phyloP scores from a whole-genome alignment of 164 flowering plant genomes.

The Nymphaea colorata region DNA sequence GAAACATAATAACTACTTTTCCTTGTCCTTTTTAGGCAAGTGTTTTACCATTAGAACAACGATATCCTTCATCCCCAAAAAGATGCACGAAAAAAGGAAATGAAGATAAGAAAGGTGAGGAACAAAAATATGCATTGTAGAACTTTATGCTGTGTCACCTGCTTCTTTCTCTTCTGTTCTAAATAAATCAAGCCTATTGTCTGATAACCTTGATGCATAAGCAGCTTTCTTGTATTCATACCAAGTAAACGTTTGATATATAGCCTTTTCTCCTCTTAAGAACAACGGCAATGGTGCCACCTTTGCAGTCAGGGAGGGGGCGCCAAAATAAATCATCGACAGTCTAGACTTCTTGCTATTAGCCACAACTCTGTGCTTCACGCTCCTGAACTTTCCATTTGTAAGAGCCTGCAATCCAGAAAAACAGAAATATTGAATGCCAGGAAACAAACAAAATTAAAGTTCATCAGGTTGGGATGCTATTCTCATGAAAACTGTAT shows the following conservation, averaged over 20 bases:
- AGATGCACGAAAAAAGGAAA: too few relatives aligned
- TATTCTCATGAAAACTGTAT: background rate
- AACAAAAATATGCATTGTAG: background rate
- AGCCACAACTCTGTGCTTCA: conserved; percentile 74
- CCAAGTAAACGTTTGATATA: conserved; percentile 92
- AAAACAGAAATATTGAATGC: background rate
- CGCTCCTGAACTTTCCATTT: conserved; percentile 85
- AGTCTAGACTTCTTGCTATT: conserved; percentile 48
- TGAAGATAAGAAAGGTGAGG: background rate
- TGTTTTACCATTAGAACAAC: background rate
- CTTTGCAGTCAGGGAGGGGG: conserved; percentile 50
- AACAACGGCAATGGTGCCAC: conserved; percentile 44
- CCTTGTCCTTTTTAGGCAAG: background rate
- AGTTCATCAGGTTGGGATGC: too few relatives aligned
- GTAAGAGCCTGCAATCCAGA: conserved; percentile 62
- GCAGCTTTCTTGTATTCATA: conserved; percentile 65
- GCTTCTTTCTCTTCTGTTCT: conserved; percentile 19
- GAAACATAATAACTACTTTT: background rate
- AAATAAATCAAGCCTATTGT: conserved; percentile 53
- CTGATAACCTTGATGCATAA: conserved; percentile 56
- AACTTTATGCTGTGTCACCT: background rate
- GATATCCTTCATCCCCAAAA: background rate
- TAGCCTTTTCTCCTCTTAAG: conserved; percentile 39
- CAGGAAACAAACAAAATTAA: background rate
- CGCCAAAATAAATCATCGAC: conserved; percentile 86